phyloP scores from a whole-genome alignment of 441 rosid species.

The Sinapis alba region DNA sequence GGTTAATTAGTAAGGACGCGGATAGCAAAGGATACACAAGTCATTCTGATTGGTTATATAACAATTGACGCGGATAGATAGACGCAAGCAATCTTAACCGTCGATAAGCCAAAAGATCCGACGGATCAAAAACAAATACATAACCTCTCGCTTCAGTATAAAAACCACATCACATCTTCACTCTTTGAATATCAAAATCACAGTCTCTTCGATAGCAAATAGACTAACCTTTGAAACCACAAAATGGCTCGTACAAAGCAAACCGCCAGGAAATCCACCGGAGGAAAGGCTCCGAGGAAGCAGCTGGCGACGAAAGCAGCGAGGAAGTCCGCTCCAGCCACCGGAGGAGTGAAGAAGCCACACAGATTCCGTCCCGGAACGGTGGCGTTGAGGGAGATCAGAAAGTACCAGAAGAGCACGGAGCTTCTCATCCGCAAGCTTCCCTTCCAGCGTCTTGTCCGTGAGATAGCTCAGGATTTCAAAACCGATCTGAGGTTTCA shows the following conservation, averaged over 20 bases:
- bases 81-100: not conserved
- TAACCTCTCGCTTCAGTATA: not conserved
- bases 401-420: not conserved
- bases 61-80: not conserved
- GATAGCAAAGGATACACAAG: not conserved
- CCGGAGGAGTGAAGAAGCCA: conserved; percentile 3
- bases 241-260: conserved; percentile 81
- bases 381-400: not conserved
- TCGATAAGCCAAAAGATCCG: not conserved
- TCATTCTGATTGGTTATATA: not conserved
- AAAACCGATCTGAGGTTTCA: not conserved
- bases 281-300: conserved; percentile 77
- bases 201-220: not conserved
- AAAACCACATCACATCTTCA: not conserved
- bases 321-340: not conserved
- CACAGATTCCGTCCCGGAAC: conserved; percentile 2
- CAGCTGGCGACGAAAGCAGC: conserved; percentile 66
- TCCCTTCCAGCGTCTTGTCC: not conserved
- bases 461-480: not conserved
- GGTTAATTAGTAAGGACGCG: not conserved
- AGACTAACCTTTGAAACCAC: not conserved
- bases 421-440: not conserved
- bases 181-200: not conserved
- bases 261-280: conserved; percentile 69
- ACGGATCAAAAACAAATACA: not conserved